Evolutionary conservation across 305 asterid genomes (phyloP), one percentile per base, ranked within the genome.

Genomic region (Withania somnifera): DNA sequence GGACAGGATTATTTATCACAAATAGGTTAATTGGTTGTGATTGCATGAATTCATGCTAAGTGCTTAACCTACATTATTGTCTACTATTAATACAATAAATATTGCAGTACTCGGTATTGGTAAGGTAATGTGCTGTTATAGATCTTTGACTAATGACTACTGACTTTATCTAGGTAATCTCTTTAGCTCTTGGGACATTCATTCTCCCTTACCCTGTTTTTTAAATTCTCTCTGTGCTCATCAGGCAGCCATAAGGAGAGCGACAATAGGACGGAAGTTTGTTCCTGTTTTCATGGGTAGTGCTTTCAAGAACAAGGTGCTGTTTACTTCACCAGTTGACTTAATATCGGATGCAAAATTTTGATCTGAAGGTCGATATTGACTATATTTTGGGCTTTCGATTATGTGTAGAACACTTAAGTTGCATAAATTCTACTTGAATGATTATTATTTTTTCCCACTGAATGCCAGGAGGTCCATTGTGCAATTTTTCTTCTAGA

Each of bases 201-300:
- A 50, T 17, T 50, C 45, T 75, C n/a, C 61, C 45, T 75, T 76
- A 68, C 50, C 58, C 66, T 58, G 32, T 81, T 80, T 79, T 40
- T 52, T 10, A 68, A 75, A 77, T 82, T 45, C 77, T 86, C 83
- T 81, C 15, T 77, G 77, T 82, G 77, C 51, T 69, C 26, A 57
- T 67, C 92, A 97, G 99, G 98, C 89, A 81, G 99, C 98, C 51
- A 92, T 97, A 61, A 86, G 99, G 75, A 93, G 99, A 91, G 97
- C 98, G 75, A 94, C 99, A 73, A 69, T 95, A 80, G 89, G 97
- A 28, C 91, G 93, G 58, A 93, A 92, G 80, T 97, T 97, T 89
- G 97, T 97, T 82, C 99, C 99, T 6, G 94, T 97, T 58, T 97
- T 94, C 86, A 97, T 97, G 99, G 99, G 99, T 38, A 97, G 99